Conservation (phyloP, 306 rosid genomes). For the Prunus mira region DNA sequence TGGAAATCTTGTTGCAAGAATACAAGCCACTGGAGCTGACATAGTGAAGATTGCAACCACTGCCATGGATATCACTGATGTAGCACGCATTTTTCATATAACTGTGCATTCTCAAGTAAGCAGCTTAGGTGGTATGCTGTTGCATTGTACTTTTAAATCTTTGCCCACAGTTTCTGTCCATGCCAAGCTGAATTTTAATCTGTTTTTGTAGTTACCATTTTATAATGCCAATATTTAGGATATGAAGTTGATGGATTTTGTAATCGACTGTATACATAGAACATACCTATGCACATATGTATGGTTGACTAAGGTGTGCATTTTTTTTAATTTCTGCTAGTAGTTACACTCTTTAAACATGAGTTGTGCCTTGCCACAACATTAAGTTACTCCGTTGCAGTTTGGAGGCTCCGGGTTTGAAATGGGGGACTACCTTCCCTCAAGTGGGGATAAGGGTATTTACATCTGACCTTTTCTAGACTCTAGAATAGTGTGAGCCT, state of each 20-base stretch:
- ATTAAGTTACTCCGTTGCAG: not conserved
- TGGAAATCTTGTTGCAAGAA: conserved; percentile 80
- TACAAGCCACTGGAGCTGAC: conserved; percentile 91
- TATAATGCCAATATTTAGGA: not conserved
- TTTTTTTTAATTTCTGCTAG: no score
- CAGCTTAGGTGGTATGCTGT: conserved; percentile 17
- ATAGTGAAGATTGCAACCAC: conserved; percentile 91
- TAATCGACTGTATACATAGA: not conserved
- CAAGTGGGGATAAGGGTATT: not conserved
- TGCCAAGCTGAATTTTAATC: conserved; percentile 1
- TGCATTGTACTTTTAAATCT: not conserved
- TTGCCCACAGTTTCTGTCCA: not conserved
- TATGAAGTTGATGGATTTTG: not conserved
- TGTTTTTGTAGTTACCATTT: not conserved
- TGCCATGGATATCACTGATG: conserved; percentile 86
- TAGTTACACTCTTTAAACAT: not conserved
- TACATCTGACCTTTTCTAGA: not conserved
- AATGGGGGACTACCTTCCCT: not conserved
- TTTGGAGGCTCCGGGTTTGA: not conserved
- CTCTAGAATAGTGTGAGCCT: not conserved
- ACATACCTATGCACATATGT: not conserved
- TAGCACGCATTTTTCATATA: conserved; percentile 68
- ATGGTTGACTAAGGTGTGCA: not conserved
- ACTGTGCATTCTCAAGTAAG: conserved; percentile 89
- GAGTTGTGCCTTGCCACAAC: not conserved